Evolutionary conservation across 225 moss, liverwort and hornwort species (phyloP), one percentile per base, ranked within the genome.

Genomic region (Pseudisothecium myosuroides): DNA sequence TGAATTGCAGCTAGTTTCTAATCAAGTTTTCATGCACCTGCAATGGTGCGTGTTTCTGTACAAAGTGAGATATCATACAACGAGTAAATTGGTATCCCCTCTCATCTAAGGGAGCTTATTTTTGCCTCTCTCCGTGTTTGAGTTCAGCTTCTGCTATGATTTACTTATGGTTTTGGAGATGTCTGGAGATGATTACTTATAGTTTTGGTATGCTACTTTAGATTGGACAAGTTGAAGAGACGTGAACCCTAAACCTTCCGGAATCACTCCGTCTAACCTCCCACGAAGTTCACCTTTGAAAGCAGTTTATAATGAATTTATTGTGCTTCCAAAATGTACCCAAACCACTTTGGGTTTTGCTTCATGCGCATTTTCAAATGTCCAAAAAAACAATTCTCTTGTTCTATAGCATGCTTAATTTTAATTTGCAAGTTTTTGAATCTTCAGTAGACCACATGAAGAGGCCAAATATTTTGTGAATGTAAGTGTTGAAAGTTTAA

Each of bases 21-120:
- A 37, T 78, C 81, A 83, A 66, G 74, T 61, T 87, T 65, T 52
- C 54, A 17, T 88, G 85, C 86, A 82, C 81, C 91, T 92, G 82
- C 82, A 74, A 85, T 81, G 67, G 75, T 36, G 76, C 85, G 81
- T 89, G 90, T 76, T 77, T 61, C 58, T 91, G 90, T 92, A 92
- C 82, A 92, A 85, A 91, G 89, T 89, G 90, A 92, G 90, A 82
- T 47, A 60, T 68, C 34, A 58, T 87, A 58, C 66, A 56, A 82
- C 79, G 86, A 92, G 90, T 88, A 58, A 82, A 90, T 17, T 80
- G 88, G 89, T 88, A 43, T 81, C 81, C 61, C 80, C 41, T 86
- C 43, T 81, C 67, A 39, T 75, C 41, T 43, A 17, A 82, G 85
- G 90, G 90, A 82, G 76, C 76, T 76, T 90, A 8, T 88, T 88